A percentile compares a stretch with the other conserved stretches of the same genome.
These are phyloP conservation scores for Ascocoryne sarcoides DNA, from an alignment of 2,329 filamentous ascomycete genomes.

Conservation along the genomic window DNA sequence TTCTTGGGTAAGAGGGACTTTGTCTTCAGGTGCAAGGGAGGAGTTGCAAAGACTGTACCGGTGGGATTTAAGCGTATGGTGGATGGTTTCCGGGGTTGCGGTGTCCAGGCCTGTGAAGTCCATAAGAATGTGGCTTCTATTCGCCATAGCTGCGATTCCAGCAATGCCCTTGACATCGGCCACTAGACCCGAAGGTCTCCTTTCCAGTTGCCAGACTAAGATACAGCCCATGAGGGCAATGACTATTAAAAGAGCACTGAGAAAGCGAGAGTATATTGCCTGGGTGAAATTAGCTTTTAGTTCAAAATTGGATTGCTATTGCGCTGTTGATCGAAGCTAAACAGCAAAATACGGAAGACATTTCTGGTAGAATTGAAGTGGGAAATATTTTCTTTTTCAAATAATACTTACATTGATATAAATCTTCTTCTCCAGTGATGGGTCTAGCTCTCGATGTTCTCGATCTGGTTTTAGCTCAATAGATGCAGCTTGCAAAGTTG, in stretches of 20 bases:
- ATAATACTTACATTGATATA: conserved; percentile 35
- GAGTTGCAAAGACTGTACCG: conserved; percentile 64
- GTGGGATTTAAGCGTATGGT: conserved; percentile 54
- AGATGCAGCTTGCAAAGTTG: conserved; percentile 57
- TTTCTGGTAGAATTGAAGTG: no score
- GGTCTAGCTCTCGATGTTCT: conserved; percentile 34
- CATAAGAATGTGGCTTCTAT: conserved; percentile 61
- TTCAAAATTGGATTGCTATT: no score
- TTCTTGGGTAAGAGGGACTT: conserved; percentile 33
- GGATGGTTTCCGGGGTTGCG: conserved; percentile 57
- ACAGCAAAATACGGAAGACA: no score
- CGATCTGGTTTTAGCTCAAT: conserved; percentile 48
- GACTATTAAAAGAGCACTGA: conserved; percentile 47
- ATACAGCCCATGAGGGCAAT: conserved; percentile 49
- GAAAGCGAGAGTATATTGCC: conserved; percentile 49
- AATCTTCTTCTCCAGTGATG: conserved; percentile 42
- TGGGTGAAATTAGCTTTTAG: neutral
- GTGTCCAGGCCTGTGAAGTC: conserved; percentile 67
- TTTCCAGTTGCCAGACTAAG: conserved; percentile 52
- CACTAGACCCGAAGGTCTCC: conserved; percentile 55
- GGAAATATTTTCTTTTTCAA: neutral
- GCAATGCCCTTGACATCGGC: conserved; percentile 66
- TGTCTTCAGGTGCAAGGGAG: conserved; percentile 56
- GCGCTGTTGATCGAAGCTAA: no score
- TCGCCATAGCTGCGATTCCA: conserved; percentile 67